These are phyloP conservation scores for Magnusiomyces magnusii DNA, from an alignment of 1,139 yeast genomes.

Conservation along the genomic window DNA sequence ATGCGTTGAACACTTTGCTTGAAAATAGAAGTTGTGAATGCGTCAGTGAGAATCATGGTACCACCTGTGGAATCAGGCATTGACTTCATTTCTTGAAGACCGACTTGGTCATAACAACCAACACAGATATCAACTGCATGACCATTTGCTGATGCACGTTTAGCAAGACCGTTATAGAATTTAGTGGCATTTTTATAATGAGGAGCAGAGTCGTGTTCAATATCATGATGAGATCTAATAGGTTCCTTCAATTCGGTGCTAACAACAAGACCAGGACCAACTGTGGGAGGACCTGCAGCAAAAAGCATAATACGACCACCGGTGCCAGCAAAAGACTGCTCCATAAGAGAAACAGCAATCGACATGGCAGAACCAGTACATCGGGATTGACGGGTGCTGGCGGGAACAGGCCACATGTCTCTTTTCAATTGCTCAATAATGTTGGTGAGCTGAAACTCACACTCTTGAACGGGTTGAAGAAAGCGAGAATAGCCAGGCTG, in stretches of 20 bases:
- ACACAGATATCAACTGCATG: conserved; percentile 92
- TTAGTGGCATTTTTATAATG: conserved; percentile 88
- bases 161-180: conserved; percentile 73
- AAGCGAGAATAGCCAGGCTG: conserved; percentile 14
- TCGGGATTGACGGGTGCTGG: conserved; percentile 21
- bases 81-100: conserved; percentile 93
- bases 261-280: conserved; percentile 84
- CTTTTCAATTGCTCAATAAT: too few species aligned
- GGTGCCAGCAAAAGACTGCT: conserved; percentile 40
- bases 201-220: conserved; percentile 48
- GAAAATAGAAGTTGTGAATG: conserved; percentile 94
- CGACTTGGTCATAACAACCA: conserved; percentile 97
- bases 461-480: too few species aligned
- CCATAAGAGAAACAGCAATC: conserved; percentile 48
- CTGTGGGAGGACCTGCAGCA: conserved; percentile 82
- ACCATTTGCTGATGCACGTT: conserved; percentile 66
- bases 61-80: conserved; percentile 92
- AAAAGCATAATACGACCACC: conserved; percentile 60
- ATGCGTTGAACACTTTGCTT: conserved; percentile 87
- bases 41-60: conserved; percentile 81
- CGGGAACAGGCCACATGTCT: too few species aligned
- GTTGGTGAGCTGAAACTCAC: too few species aligned
- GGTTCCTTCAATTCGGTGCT: conserved; percentile 84
- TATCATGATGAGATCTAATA: conserved; percentile 89
- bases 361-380: conserved; percentile 37